Evolutionary conservation across 192 early-diverging fungal species (phyloP), one percentile per base, ranked within the genome.

Genomic region (Coemansia sp.): DNA sequence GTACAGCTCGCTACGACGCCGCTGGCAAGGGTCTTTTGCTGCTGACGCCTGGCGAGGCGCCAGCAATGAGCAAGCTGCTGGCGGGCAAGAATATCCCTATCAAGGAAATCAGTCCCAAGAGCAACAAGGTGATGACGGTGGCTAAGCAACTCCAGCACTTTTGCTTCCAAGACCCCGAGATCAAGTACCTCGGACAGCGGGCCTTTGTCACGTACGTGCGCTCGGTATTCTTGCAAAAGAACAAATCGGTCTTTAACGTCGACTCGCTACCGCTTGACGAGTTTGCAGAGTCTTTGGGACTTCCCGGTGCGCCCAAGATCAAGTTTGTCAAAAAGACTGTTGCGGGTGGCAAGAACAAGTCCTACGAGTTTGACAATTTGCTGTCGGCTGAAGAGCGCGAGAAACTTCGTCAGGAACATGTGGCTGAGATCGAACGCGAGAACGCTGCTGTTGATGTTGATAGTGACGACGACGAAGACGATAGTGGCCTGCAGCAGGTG

Each of bases 131-230:
- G 61, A 84, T 90, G 68, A 86, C 87, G 10, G 89, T 97, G 3
- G 74, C 86, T 58, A 88, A 91, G 65, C 91, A 97, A 73, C 80
- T 99, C 61, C 93, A 95, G 73, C 86, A 89, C 61, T 87, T 94
- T 52, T 98, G 95, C 81, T 95, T 95, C 70, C 87, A 97, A 82
- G 87, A 93, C 67, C 88, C 96, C 2, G 95, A 98, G 70, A 91
- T 97, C 64, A 98, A 98, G 83, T 97, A 99, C 74, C 85, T 99
- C 27, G 95, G 89, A 27, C 96, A 99, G 81, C 95, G 97, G 78
- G 90, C 94, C 4, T 98, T 99, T 80, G 91, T 96, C 53, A 92
- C 93, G 3, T 99, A 99, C 73, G 87, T 99, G 85, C 86, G 94
- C 6, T 97, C 95, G 8, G 85, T 98, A 24, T 91, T 94, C 65